These are phyloP conservation scores for Paecilomyces sp. DNA, from an alignment of 2,329 filamentous ascomycete genomes.

Conservation along the genomic window DNA sequence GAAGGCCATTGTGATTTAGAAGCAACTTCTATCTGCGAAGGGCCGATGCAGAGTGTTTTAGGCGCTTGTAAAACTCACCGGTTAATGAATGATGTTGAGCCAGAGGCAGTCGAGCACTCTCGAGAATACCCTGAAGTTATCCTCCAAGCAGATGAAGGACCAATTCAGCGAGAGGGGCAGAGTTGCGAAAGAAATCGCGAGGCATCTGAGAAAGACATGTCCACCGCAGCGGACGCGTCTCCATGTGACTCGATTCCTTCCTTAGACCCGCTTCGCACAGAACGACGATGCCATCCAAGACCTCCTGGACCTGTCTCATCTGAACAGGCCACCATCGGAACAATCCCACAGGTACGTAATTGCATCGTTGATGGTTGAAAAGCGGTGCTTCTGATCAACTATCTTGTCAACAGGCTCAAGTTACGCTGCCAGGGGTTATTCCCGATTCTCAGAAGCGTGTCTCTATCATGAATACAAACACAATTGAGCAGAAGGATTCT, in stretches of 20 bases:
- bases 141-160: background rate
- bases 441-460: background rate
- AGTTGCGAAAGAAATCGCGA: background rate
- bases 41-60: background rate
- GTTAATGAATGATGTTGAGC: background rate
- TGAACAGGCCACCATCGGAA: background rate
- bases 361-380: background rate
- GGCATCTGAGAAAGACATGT: background rate
- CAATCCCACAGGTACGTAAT: background rate
- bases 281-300: background rate
- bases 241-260: background rate
- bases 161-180: background rate
- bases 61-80: background rate
- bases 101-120: background rate
- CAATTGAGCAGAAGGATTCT: background rate
- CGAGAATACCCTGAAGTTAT: background rate
- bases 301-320: background rate
- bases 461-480: background rate
- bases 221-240: background rate
- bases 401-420: background rate
- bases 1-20: background rate
- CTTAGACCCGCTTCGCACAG: background rate
- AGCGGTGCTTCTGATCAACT: background rate
- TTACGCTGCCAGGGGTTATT: background rate
- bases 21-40: too few relatives aligned